Conservation (phyloP, 2,329 filamentous ascomycete species). For the Purpureocillium takamizusanense region DNA sequence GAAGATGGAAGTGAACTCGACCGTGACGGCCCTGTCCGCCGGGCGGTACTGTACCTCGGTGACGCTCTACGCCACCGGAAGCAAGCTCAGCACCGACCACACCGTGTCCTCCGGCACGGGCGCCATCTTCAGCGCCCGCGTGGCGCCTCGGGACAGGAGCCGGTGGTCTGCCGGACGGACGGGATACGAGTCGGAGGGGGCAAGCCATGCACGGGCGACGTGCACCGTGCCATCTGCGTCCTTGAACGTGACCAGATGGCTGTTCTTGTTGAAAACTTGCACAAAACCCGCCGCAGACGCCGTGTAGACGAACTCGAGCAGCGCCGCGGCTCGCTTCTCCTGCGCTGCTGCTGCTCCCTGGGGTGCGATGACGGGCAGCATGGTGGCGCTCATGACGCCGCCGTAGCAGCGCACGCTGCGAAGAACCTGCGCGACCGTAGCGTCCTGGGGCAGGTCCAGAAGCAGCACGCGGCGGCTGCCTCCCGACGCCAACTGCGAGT, state of each 20-base stretch:
- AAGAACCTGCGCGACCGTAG: slow-evolving; percentile 9
- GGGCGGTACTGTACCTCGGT: no score
- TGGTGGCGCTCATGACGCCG: slow-evolving; percentile 4
- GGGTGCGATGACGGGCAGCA: slow-evolving; percentile 1
- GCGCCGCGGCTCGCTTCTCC: slow-evolving; percentile 1
- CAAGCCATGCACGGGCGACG: slow-evolving; percentile 3
- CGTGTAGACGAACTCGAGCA: slow-evolving; percentile 12
- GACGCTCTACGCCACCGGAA: no score
- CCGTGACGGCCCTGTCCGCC: no score
- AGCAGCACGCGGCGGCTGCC: slow-evolving; percentile 14
- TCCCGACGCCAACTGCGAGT: no score
- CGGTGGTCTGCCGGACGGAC: not conserved
- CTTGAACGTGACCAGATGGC: not conserved
- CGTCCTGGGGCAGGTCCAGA: slow-evolving; percentile 9
- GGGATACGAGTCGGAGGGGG: slow-evolving; percentile 8
- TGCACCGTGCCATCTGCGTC: not conserved
- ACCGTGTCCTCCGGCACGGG: slow-evolving; percentile 10
- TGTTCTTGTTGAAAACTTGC: accelerated
- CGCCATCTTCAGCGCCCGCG: slow-evolving; percentile 8
- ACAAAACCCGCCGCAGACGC: not conserved
- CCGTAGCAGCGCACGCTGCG: slow-evolving; percentile 9
- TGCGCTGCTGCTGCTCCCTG: no score
- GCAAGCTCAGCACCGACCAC: slow-evolving; percentile 10
- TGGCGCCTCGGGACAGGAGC: not conserved
- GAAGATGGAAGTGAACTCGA: no score